These are phyloP conservation scores for Sarcocystis neurona DNA, from an alignment of 169 alveolate species.

Conservation along the genomic window DNA sequence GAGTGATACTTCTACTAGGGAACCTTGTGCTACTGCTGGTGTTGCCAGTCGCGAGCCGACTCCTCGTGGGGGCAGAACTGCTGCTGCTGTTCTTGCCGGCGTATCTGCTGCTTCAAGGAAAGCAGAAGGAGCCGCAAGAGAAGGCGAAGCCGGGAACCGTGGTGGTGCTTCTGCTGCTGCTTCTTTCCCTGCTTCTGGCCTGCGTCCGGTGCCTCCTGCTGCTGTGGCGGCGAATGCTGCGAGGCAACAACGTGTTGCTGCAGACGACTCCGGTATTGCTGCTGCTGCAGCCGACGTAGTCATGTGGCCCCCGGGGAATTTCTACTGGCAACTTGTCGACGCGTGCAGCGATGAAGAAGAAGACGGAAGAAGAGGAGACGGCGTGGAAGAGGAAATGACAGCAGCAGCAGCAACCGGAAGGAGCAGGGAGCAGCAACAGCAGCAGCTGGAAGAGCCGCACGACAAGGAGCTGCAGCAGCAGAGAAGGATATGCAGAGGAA, in stretches of 20 bases:
- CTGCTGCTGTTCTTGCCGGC: not conserved
- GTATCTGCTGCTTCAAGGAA: not conserved
- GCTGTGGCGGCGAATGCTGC: not conserved
- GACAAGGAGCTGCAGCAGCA: too few relatives aligned
- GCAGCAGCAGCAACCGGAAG: too few relatives aligned
- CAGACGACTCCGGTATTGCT: constrained; percentile 7
- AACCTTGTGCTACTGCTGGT: not conserved
- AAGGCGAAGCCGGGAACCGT: not conserved
- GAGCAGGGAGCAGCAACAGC: too few relatives aligned
- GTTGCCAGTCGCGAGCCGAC: not conserved
- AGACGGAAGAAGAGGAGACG: too few relatives aligned
- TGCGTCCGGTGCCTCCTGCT: not conserved
- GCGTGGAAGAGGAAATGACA: too few relatives aligned
- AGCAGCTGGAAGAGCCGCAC: too few relatives aligned
- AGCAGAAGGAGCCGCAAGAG: not conserved
- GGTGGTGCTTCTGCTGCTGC: not conserved
- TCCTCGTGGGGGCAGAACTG: not conserved
- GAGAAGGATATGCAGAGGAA: too few relatives aligned
- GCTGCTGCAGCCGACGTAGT: constrained; percentile 29
- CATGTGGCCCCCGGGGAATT: too few relatives aligned
- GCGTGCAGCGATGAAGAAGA: too few relatives aligned
- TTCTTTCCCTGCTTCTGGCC: not conserved
- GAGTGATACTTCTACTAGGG: not conserved
- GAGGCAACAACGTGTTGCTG: not conserved
- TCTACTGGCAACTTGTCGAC: too few relatives aligned